Evolutionary conservation across 805 yeast genomes (phyloP).

Genomic region (Yarrowia bubula): DNA sequence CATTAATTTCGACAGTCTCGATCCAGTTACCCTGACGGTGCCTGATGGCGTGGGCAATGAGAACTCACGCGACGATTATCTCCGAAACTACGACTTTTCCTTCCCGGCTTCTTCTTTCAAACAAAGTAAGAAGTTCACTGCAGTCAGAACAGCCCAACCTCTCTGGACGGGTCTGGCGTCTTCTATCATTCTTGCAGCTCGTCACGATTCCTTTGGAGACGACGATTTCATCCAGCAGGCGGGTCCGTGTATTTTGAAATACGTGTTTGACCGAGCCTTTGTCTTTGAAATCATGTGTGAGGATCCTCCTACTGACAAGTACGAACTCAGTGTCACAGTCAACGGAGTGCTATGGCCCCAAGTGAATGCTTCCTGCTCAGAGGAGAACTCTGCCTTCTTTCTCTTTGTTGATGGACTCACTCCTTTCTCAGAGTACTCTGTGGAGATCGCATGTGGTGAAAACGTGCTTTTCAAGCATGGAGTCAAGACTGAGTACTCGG

Average conservation of each 20-base stretch:
- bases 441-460: conserved; percentile 46
- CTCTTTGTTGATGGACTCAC: conserved; percentile 64
- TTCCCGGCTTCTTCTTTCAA: conserved; percentile 32
- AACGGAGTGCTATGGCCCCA: conserved; percentile 72
- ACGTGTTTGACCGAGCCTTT: conserved; percentile 39
- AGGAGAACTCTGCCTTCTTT: not conserved
- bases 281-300: conserved; percentile 29
- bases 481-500: conserved; percentile 52
- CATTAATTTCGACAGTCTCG: conserved; percentile 13
- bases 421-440: conserved; percentile 62
- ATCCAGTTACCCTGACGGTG: conserved; percentile 26
- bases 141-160: conserved; percentile 37
- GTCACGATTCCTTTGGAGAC: conserved; percentile 33
- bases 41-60: not conserved
- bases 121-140: conserved; percentile 36
- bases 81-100: conserved; percentile 31
- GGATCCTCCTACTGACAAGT: conserved; percentile 40
- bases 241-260: conserved; percentile 37
- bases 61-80: not conserved
- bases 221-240: conserved; percentile 28
- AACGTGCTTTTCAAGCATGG: conserved; percentile 30
- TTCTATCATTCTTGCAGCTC: conserved; percentile 39
- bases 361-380: conserved; percentile 45
- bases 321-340: conserved; percentile 43
- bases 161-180: conserved; percentile 41